Conservation (phyloP, 768 basidiomycete species). For the Mycena metata region DNA sequence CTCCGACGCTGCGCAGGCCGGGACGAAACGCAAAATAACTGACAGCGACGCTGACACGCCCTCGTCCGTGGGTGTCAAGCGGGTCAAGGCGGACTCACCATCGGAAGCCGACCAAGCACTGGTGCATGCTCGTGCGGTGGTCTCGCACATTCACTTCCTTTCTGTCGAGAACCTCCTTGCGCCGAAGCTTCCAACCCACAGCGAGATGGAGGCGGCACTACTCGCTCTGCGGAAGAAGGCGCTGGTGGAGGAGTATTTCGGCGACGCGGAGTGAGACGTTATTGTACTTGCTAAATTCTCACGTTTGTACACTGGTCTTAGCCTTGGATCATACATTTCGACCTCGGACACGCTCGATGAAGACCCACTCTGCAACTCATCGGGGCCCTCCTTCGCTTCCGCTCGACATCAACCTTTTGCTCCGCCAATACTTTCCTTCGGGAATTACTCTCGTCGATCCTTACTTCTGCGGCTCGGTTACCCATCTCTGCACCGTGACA, state of each 20-base stretch:
- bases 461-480: conserved; percentile 1
- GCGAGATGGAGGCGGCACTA: conserved; percentile 84
- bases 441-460: conserved; percentile 23
- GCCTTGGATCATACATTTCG: not conserved
- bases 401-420: not conserved
- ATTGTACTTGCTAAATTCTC: conserved; percentile 3
- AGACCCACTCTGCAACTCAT: conserved; percentile 19
- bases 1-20: not conserved
- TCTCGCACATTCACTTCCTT: conserved; percentile 82
- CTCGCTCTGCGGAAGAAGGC: conserved; percentile 85
- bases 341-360: conserved; percentile 19
- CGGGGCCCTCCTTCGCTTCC: conserved; percentile 17
- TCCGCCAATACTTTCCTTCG: not conserved
- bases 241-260: conserved; percentile 82
- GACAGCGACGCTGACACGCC: conserved; percentile 59
- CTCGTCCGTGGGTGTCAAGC: conserved; percentile 48
- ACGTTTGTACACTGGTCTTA: conserved; percentile 14
- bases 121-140: conserved; percentile 68
- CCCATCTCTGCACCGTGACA: not conserved
- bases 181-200: conserved; percentile 79
- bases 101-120: conserved; percentile 39
- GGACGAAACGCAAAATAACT: conserved; percentile 44
- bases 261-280: conserved; percentile 48
- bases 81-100: conserved; percentile 41
- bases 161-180: conserved; percentile 77